Conservation (phyloP, 179 eudicot species). For the Camellia oleifera region DNA sequence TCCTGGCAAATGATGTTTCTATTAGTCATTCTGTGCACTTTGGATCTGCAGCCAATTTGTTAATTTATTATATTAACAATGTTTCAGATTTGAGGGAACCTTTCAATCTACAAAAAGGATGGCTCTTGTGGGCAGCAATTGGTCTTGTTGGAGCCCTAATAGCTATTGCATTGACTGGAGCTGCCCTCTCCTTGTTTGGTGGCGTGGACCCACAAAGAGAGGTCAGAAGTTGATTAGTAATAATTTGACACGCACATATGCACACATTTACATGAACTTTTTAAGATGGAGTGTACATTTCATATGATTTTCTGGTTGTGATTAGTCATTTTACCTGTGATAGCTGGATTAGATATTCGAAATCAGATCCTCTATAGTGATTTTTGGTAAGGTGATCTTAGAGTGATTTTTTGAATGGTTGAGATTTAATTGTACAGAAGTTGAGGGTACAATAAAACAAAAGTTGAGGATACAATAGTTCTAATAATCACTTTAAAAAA, state of each 20-base stretch:
- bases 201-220: constrained; percentile 85
- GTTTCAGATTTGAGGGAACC: constrained; percentile 77
- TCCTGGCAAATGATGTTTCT: background rate
- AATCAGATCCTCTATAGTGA: no score
- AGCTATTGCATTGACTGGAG: constrained; percentile 72
- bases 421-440: no score
- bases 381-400: no score
- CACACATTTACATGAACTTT: background rate
- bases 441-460: no score
- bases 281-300: background rate
- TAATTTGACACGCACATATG: background rate
- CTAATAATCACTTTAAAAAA: no score
- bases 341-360: background rate
- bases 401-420: no score
- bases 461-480: no score
- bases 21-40: background rate
- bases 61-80: background rate
- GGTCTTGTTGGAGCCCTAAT: constrained; percentile 75
- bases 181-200: constrained; percentile 58
- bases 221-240: constrained; percentile 44
- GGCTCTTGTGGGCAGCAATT: constrained; percentile 95
- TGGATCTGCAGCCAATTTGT: constrained; percentile 5
- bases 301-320: background rate
- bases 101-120: constrained; percentile 72
- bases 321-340: background rate